A percentile compares a stretch with the other conserved stretches of the same genome.
Evolutionary conservation across 148 eudicot species (phyloP).

Genomic region (Fagopyrum tataricum): DNA sequence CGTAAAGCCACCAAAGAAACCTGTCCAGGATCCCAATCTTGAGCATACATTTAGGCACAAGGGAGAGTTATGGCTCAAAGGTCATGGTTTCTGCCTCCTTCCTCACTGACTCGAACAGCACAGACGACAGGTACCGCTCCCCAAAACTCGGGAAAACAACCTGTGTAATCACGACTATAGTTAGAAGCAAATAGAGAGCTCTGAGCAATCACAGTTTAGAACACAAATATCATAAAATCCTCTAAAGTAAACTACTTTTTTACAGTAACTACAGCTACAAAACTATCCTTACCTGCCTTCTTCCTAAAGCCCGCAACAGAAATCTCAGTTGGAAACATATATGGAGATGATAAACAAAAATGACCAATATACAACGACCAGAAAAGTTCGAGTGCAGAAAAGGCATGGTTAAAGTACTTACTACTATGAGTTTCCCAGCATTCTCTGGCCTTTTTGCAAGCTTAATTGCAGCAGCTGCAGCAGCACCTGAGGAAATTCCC

Average conservation of each 20-base stretch:
- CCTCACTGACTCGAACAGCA: slow-evolving; percentile 23
- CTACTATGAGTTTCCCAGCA: slow-evolving; percentile 74
- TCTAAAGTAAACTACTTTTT: neutral
- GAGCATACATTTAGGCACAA: neutral
- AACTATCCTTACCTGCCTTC: neutral
- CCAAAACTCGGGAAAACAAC: slow-evolving; percentile 26
- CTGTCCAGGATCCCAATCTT: neutral
- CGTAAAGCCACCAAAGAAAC: neutral
- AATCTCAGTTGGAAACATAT: neutral
- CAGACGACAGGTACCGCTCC: slow-evolving; percentile 24
- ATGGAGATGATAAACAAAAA: neutral
- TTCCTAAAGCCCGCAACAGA: neutral
- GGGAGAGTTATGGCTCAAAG: slow-evolving; percentile 11
- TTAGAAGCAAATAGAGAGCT: neutral
- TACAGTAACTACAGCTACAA: neutral
- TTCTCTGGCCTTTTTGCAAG: slow-evolving; percentile 56
- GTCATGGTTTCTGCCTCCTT: slow-evolving; percentile 21
- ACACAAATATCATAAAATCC: no score
- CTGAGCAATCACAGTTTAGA: neutral
- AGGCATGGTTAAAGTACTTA: slow-evolving; percentile 23
- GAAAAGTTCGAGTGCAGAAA: neutral
- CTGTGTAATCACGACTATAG: slow-evolving; percentile 9
- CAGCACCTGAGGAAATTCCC: slow-evolving; percentile 84
- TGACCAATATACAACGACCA: neutral
- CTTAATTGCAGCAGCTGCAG: slow-evolving; percentile 64